Percentiles rank a stretch among this genome's conserved stretches.
Conservation (phyloP, 106 monocot species). For the Ottelia alismoides region DNA sequence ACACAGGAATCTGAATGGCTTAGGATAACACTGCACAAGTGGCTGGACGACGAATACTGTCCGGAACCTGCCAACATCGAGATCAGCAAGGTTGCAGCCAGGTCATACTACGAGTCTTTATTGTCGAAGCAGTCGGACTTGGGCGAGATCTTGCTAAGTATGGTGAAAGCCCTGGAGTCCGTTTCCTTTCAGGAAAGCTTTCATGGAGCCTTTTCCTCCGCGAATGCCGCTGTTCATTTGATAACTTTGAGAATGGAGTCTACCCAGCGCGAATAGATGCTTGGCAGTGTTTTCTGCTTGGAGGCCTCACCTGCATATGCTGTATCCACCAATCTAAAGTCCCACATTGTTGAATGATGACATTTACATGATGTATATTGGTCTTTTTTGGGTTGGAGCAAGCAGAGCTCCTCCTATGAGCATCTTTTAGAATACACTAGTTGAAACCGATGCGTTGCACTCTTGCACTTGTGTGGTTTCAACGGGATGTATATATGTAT, state of each 20-base stretch:
- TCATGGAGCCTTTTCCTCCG: conserved; percentile 81
- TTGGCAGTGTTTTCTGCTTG: too few relatives aligned
- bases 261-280: not conserved
- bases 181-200: conserved; percentile 86
- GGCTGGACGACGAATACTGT: conserved; percentile 91
- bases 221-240: conserved; percentile 74
- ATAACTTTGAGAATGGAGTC: conserved; percentile 54
- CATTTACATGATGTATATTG: too few relatives aligned
- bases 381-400: too few relatives aligned
- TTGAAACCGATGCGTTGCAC: too few relatives aligned
- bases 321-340: too few relatives aligned
- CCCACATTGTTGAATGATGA: too few relatives aligned
- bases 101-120: conserved; percentile 74
- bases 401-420: too few relatives aligned
- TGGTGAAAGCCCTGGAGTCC: conserved; percentile 46
- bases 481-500: too few relatives aligned
- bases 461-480: too few relatives aligned
- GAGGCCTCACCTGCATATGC: too few relatives aligned
- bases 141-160: conserved; percentile 67
- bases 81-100: conserved; percentile 80
- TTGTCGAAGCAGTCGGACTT: conserved; percentile 39
- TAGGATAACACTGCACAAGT: conserved; percentile 61
- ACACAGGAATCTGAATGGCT: conserved; percentile 98
- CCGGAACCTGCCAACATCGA: conserved; percentile 75
- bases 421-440: too few relatives aligned